Evolutionary conservation across 2,329 filamentous ascomycete species (phyloP).

Genomic region (Tolypocladium cylindrosporum): DNA sequence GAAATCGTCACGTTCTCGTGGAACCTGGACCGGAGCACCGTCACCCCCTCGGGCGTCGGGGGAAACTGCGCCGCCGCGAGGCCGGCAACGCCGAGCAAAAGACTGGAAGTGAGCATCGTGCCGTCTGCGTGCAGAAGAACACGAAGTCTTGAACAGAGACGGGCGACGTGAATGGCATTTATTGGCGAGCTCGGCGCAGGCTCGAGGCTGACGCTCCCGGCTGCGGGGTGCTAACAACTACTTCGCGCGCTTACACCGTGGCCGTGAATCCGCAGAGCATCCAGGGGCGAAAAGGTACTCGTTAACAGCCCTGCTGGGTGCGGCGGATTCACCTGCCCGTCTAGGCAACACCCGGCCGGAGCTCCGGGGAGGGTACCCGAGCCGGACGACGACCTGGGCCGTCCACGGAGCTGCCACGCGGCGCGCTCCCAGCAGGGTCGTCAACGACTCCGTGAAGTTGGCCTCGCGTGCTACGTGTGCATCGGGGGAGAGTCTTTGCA

Average conservation of each 20-base stretch:
- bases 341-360: neutral
- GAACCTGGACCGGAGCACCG: slow-evolving; percentile 46
- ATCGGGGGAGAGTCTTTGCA: neutral
- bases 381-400: neutral
- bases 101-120: slow-evolving; percentile 1
- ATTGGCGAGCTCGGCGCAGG: neutral
- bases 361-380: neutral
- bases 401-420: neutral
- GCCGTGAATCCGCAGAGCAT: neutral
- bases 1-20: slow-evolving; percentile 50
- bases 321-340: neutral
- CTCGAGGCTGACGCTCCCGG: neutral
- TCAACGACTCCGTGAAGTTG: no score
- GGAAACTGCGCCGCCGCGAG: slow-evolving; percentile 19
- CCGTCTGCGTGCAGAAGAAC: neutral
- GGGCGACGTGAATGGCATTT: neutral
- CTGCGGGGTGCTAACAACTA: neutral
- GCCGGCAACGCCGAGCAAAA: slow-evolving; percentile 11
- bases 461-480: neutral
- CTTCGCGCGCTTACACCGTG: neutral
- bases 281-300: neutral
- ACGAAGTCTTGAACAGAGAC: neutral
- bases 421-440: no score
- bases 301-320: neutral
- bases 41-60: slow-evolving; percentile 22